Conservation (phyloP, 1,284 basidiomycete species). For the Xerocomus nothofagi region DNA sequence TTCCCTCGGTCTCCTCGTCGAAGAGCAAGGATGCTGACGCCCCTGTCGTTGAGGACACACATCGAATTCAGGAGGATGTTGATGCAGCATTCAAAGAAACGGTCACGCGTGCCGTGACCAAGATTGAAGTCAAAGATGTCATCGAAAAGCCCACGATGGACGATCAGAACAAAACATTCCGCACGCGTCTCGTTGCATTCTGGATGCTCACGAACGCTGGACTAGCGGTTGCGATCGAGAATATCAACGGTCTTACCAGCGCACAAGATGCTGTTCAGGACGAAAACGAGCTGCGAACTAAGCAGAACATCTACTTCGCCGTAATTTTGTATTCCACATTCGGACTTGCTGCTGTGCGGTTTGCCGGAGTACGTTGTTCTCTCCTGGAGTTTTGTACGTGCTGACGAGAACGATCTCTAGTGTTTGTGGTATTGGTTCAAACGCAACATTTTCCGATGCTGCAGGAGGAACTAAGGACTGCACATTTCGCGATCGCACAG, state of each 20-base stretch:
- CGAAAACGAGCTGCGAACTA: constrained; percentile 48
- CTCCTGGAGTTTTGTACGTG: background rate
- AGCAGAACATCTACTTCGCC: constrained; percentile 80
- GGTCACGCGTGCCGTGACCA: constrained; percentile 88
- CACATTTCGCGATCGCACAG: constrained; percentile 2
- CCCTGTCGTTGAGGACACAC: constrained; percentile 81
- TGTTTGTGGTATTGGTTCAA: constrained; percentile 82
- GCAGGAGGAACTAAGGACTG: constrained; percentile 60
- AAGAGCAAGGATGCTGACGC: constrained; percentile 75
- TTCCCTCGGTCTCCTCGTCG: constrained; percentile 88
- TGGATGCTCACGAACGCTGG: constrained; percentile 87
- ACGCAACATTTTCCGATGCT: constrained; percentile 80
- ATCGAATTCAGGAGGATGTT: constrained; percentile 82
- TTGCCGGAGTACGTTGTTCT: constrained; percentile 68
- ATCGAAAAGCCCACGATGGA: constrained; percentile 86
- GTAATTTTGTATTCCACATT: constrained; percentile 92
- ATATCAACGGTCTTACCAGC: constrained; percentile 73
- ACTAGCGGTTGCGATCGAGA: constrained; percentile 82
- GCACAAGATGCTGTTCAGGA: constrained; percentile 43
- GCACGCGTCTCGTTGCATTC: constrained; percentile 80
- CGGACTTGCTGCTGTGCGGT: constrained; percentile 76
- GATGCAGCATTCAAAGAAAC: constrained; percentile 94
- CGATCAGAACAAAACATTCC: constrained; percentile 92
- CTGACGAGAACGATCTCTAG: constrained; percentile 40
- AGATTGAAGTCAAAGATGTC: constrained; percentile 68